Base-by-base conservation (phyloP, 2,329 filamentous ascomycete genomes). In the Claviceps monticola region DNA sequence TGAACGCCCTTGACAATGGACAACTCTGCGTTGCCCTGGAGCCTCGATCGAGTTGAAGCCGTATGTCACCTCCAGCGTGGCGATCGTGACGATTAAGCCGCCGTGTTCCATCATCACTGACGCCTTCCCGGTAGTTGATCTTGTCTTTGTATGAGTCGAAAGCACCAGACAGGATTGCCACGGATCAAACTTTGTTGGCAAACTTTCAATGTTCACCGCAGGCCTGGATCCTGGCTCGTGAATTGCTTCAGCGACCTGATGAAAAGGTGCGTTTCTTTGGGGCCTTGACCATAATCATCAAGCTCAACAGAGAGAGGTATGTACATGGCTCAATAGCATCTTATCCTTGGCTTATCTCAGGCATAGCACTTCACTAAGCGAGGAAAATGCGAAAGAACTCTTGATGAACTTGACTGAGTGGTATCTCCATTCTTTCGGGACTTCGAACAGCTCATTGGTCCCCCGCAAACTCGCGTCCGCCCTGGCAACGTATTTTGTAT, bases 281-380 rank as follows among this genome's bases (percentile, higher is more conserved):
- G 14, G 91, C 90, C 34, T 75, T 96, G 54, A 97, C 91, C 0
- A 84, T 96, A 58, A 94, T 88, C 49, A 82, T 97, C 60, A 98
- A 97, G 69, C 79, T 97, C 53, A 96, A 97, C 64, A 84, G 83
- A n/a, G 88, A 93, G 63, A 88, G 83, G 84, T 86, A 70, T 38
- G 51, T 51, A 14, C 44, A 14, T 44, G 14, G 36, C 43, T 39
- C 26, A 56, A 73, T 61, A 13, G 29, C 54, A 14, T 51, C n/a
- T 13, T 45, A n/a, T 21, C 5, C 39, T 23, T 41, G 43, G 44
- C 52, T 54, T 36, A 54, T 29, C 23, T 29, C 29, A n/a, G 34
- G n/a, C 41, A 17, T 23, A 76, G 71, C 58, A 64, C 69, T 51
- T 72, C 73, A 16, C 66, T 87, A 42, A 71, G 73, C 48, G 73